Evolutionary conservation across 768 basidiomycete genomes (phyloP), one percentile per base, ranked within the genome.

Genomic region (Tricholoma sp.): DNA sequence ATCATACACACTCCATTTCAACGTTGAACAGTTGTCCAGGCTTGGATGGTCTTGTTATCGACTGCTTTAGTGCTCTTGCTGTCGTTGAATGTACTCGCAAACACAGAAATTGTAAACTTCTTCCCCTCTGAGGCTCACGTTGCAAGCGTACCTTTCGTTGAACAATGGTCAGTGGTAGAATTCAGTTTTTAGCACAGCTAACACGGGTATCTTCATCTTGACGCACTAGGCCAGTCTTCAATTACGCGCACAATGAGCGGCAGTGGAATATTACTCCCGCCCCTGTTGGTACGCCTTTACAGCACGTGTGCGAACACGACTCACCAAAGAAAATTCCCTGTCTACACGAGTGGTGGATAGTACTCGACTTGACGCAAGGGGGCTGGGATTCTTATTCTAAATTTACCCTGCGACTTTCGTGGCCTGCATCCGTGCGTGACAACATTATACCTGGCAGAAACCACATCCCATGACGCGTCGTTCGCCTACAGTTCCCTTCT

Each of bases 31-130:
- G n/a, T 41, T 41, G n/a, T n/a, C 39, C n/a, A 18, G 41, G 41
- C 22, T 35, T 27, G 6, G 24, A 52, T 52, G 51, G 37, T 10
- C 18, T 24, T 52, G 4, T 22, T 27, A 37, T 43, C n/a, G 45
- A 32, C 41, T 19, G 16, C 56, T 19, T 41, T 57, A 10, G 46
- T 56, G 34, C 52, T 62, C 46, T 50, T 53, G 11, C 51, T 60
- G n/a, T 46, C 58, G 50, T 46, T 57, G 27, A 47, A 56, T n/a
- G 67, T 59, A 10, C 61, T 70, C 52, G 83, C 79, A 19, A 86
- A 88, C 68, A 88, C 86, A 34, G 84, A 88, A 71, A 86, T 88
- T 62, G 68, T 83, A 66, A 83, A 83, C 66, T 83, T 87, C 64
- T 66, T 65, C 22, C 70, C 74, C 47, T 62, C 68, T 14, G 67